Base-by-base conservation (phyloP, 192 early-diverging fungal species). In the Coemansia sp. region DNA sequence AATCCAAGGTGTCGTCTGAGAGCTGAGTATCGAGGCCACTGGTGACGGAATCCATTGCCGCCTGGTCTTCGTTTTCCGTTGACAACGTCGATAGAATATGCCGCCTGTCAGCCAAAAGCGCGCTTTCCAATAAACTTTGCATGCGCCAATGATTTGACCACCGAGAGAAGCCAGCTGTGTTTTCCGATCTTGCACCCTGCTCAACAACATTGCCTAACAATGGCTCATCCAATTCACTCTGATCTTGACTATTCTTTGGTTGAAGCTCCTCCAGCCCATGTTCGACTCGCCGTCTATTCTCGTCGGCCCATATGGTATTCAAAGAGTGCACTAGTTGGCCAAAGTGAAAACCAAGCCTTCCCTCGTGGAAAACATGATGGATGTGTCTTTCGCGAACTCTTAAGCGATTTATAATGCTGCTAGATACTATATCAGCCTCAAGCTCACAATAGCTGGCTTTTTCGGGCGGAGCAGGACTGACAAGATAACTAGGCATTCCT, bases 381-480 rank as follows among this genome's bases (percentile, higher is more conserved):
- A 72, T 73, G 17, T 71, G 49, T 21, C 85, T 69, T 58, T 86
- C 84, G 3, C 57, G 57, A 9, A 81, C 63, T 6, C 42, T 40
- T 6, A 68, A 59, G 14, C 87, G 66, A 52, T 95, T 95, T 15
- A 86, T 15, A 38, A 95, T 91, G 18, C 84, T 77, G 34, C 63
- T 62, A 5, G 71, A 80, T 7, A 76, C 67, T 4, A 78, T 66
- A 56, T 95, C 93, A 8, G 91, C 64, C 61, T 95, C 93, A 15
- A 95, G 69, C 53, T 91, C 89, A 42, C 88, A 87, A 21, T 73
- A 78, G 57, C 83, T 88, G 30, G 69, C 66, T 15, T 87, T 81
- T 15, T 69, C 69, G 2, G 82, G 66, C 5, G 74, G 64, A 3
- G 47, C 1, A 8, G 64, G 75, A 0, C 53, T 64, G n/a, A 61